Base-by-base conservation (phyloP, 2,329 filamentous ascomycete species). In the Trichoderma atrobrunneum region DNA sequence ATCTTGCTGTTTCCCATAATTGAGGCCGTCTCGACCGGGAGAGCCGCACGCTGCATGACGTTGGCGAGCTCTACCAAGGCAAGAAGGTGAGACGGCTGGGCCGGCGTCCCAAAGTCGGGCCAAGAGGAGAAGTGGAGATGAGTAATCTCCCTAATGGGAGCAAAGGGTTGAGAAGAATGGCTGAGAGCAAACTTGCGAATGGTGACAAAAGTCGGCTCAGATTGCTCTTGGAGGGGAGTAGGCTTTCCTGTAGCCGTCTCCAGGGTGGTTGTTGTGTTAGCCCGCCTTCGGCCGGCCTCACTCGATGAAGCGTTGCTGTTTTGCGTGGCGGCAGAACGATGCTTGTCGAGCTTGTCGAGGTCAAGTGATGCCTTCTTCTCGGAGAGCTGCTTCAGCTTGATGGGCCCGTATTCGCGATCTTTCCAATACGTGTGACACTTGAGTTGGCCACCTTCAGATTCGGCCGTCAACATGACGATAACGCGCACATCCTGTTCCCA, bases 381-480 rank as follows among this genome's bases (percentile, higher is more conserved):
- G 0, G 93, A 95, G 7, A 98, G 84, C 24, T 88, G 85, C 76
- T 91, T 93, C 24, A 98, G 85, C 76, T 89, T 89, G 59, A 98
- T 87, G 1, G 89, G 84, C 0, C 95, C 95, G 79, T 95, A 98
- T 56, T 92, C 90, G 74, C 89, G 90, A 16, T 88, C 88, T 57
- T 90, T 89, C 96, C 96, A 99, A 81, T 98, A 99, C 10, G 93
- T 90, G 80, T 99, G 95, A 74, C 95, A 97, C 81, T 98, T 99
- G 59, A 97, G 86, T 79, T 97, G 95, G 0, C 95, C 95, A 28
- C 94, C 94, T 83, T 99, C 96, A 30, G 92, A 89, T 81, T 98
- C 95, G 2, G 96, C 95, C 7, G 96, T 99, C 75, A 99, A 87
- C 92, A 98, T 98, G 75, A 98, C 95, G 74, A 99, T 92, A 30